phyloP scores from a whole-genome alignment of 1,284 basidiomycete species.

The Cryptococcus hybrid region DNA sequence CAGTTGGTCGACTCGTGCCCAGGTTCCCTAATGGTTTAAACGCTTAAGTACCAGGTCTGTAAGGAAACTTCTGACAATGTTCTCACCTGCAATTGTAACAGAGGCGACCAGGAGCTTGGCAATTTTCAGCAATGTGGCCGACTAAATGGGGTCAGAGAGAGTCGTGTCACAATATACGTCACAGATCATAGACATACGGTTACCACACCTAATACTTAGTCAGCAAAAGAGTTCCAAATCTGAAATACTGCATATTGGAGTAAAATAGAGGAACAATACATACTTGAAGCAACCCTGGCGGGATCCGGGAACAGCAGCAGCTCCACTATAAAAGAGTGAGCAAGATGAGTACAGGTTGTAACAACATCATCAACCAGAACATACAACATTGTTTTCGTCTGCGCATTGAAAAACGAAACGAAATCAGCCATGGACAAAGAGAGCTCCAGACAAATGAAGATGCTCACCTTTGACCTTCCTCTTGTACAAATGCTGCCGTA shows the following conservation, averaged over 20 bases:
- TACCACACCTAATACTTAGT: constrained; percentile 28
- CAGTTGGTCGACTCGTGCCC: constrained; percentile 87
- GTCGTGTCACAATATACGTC: background rate
- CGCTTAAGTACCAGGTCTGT: background rate
- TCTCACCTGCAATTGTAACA: constrained; percentile 79
- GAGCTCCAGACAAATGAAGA: no score
- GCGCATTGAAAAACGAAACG: no score
- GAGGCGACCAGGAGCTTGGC: constrained; percentile 76
- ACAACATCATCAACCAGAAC: no score
- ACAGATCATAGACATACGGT: constrained; percentile 26
- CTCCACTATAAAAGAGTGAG: constrained; percentile 18
- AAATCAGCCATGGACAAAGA: no score
- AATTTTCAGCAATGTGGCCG: constrained; percentile 87
- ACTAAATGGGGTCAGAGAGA: constrained; percentile 50
- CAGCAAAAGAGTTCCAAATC: background rate
- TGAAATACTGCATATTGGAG: constrained; percentile 1
- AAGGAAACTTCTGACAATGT: background rate
- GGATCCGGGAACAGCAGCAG: constrained; percentile 41
- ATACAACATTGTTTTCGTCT: no score
- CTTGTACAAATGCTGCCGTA: background rate
- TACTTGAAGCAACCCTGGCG: constrained; percentile 50
- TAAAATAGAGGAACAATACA: constrained; percentile 7
- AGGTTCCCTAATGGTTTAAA: constrained; percentile 55
- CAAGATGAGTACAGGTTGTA: no score
- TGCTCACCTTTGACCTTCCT: background rate